These are phyloP conservation scores for Cyclostephanos tholiformis DNA, from an alignment of 108 stramenopile genomes.

Conservation along the genomic window DNA sequence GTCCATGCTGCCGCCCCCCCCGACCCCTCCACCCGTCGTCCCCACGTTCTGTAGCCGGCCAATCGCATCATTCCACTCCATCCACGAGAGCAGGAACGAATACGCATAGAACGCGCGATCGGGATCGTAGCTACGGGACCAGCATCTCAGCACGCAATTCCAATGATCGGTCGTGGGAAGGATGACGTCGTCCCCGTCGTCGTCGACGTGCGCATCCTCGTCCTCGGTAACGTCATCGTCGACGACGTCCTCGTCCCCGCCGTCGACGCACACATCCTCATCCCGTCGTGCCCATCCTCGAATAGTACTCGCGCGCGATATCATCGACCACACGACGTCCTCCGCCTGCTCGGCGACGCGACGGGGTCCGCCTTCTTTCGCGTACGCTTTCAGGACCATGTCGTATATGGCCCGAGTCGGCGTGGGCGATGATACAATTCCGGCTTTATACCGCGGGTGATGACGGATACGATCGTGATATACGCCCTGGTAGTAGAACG, in stretches of 20 bases:
- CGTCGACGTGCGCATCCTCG: background rate
- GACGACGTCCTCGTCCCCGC: background rate
- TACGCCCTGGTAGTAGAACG: too few relatives aligned
- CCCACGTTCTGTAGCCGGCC: background rate
- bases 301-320: slow-evolving; percentile 13
- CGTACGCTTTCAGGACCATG: slow-evolving; percentile 31
- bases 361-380: slow-evolving; percentile 27
- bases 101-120: slow-evolving; percentile 35
- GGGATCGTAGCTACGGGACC: slow-evolving; percentile 37
- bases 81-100: slow-evolving; percentile 28
- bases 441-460: too few relatives aligned
- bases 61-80: slow-evolving; percentile 20
- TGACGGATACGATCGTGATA: too few relatives aligned
- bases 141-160: slow-evolving; percentile 44
- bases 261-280: background rate
- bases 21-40: background rate
- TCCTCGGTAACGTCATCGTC: background rate
- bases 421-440: slow-evolving; percentile 20
- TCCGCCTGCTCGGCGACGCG: slow-evolving; percentile 36
- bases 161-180: slow-evolving; percentile 37
- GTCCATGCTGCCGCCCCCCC: background rate
- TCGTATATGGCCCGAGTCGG: slow-evolving; percentile 36
- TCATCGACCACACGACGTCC: slow-evolving; percentile 46
- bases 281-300: background rate
- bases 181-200: background rate